Conservation (phyloP, 2,329 filamentous ascomycete genomes). For the Monilinia vaccinii-corymbosi region DNA sequence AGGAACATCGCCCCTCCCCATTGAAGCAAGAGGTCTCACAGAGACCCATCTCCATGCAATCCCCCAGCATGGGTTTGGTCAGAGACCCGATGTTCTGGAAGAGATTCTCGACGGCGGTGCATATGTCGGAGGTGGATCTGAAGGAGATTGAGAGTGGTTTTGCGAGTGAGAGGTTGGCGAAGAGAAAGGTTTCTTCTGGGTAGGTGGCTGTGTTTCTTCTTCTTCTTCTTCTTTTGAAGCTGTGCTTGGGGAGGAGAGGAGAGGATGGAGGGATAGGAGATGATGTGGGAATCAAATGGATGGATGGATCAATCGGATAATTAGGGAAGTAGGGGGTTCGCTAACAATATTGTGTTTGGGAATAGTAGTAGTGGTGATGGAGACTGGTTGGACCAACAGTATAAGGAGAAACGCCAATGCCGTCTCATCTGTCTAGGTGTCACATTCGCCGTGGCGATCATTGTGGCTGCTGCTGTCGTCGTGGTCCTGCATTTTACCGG, state of each 20-base stretch:
- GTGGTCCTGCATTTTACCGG: constrained; percentile 24
- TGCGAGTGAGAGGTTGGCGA: constrained; percentile 1
- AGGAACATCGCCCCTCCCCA: constrained; percentile 25
- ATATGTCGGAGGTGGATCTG: constrained; percentile 20
- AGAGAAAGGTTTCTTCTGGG: constrained; percentile 3
- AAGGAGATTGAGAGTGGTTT: constrained; percentile 19
- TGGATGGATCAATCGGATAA: constrained; percentile 9
- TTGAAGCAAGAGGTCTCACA: constrained; percentile 24
- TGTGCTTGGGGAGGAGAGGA: too few relatives aligned
- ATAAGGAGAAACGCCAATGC: constrained; percentile 25
- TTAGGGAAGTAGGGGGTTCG: background rate
- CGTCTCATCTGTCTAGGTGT: constrained; percentile 20
- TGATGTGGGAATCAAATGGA: background rate
- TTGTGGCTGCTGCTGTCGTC: constrained; percentile 21
- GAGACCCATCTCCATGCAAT: constrained; percentile 7
- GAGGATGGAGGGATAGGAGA: too few relatives aligned
- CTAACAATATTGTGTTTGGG: background rate
- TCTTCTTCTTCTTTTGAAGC: background rate
- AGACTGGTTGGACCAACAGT: constrained; percentile 29
- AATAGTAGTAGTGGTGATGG: constrained; percentile 20
- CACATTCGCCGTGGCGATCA: constrained; percentile 17
- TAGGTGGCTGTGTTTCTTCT: background rate
- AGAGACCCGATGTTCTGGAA: constrained; percentile 30
- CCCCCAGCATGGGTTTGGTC: constrained; percentile 20
- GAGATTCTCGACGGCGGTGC: constrained; percentile 27